These are phyloP conservation scores for Aspergillus olivimuriae DNA, from an alignment of 495 filamentous ascomycete species.

Conservation along the genomic window DNA sequence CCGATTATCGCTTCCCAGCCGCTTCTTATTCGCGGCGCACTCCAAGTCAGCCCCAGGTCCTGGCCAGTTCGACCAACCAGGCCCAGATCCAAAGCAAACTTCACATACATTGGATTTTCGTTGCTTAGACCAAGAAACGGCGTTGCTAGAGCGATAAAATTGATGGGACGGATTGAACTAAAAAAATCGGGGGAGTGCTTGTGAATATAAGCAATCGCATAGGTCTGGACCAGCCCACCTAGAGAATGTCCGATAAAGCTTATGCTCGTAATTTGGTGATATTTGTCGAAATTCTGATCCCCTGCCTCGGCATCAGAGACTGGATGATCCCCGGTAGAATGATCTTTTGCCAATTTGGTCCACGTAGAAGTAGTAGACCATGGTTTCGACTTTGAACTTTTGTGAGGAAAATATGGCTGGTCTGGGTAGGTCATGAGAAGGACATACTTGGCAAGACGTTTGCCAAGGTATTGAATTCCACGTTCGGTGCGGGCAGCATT, in stretches of 20 bases:
- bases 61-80: conserved; percentile 92
- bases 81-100: conserved; percentile 93
- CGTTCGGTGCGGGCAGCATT: conserved; percentile 88
- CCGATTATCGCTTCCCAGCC: conserved; percentile 85
- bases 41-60: conserved; percentile 91
- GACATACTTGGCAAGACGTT: conserved; percentile 86
- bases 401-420: conserved; percentile 71
- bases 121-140: conserved; percentile 93
- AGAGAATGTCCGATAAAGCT: conserved; percentile 94
- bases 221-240: conserved; percentile 86
- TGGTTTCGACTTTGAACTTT: conserved; percentile 45
- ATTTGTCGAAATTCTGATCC: conserved; percentile 27
- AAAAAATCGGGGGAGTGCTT: conserved; percentile 94
- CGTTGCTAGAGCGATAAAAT: conserved; percentile 87
- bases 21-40: conserved; percentile 74
- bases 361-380: conserved; percentile 26
- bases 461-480: conserved; percentile 95
- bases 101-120: conserved; percentile 95
- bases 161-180: conserved; percentile 76
- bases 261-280: conserved; percentile 88
- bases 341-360: conserved; percentile 15
- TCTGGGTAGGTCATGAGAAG: conserved; percentile 87
- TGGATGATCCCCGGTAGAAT: conserved; percentile 4
- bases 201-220: conserved; percentile 95
- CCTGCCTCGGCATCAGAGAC: conserved; percentile 8